Conservation (phyloP, 352 stramenopile species). For the Phytophthora pini region DNA sequence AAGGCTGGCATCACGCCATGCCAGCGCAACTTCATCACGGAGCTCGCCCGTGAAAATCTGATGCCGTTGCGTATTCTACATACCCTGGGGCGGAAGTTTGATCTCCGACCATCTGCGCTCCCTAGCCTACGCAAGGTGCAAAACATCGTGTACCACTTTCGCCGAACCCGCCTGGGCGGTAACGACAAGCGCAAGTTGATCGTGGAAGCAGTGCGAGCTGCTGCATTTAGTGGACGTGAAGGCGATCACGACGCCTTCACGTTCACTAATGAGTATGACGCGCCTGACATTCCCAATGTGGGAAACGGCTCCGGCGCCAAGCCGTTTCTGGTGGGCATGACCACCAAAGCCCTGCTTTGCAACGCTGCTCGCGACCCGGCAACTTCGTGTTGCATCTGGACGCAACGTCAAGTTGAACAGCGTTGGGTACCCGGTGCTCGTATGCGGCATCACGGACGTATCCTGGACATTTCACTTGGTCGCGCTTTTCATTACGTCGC, state of each 20-base stretch:
- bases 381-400: background rate
- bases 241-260: constrained; percentile 14
- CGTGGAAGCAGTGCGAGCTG: background rate
- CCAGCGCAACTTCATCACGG: background rate
- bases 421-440: constrained; percentile 7
- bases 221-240: constrained; percentile 14
- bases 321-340: constrained; percentile 7
- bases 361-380: background rate
- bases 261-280: background rate
- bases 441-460: background rate
- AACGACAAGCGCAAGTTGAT: background rate
- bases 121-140: background rate
- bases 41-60: background rate
- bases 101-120: background rate
- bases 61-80: background rate
- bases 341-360: constrained; percentile 1
- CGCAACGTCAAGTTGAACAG: constrained; percentile 9
- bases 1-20: background rate
- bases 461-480: background rate
- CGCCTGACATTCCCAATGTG: background rate
- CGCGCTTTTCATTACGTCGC: constrained; percentile 6
- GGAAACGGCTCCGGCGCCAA: constrained; percentile 6
- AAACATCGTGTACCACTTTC: background rate
- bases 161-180: background rate
- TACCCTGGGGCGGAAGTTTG: background rate